Conservation (phyloP, 805 yeast genomes). For the Candida oleophila region DNA sequence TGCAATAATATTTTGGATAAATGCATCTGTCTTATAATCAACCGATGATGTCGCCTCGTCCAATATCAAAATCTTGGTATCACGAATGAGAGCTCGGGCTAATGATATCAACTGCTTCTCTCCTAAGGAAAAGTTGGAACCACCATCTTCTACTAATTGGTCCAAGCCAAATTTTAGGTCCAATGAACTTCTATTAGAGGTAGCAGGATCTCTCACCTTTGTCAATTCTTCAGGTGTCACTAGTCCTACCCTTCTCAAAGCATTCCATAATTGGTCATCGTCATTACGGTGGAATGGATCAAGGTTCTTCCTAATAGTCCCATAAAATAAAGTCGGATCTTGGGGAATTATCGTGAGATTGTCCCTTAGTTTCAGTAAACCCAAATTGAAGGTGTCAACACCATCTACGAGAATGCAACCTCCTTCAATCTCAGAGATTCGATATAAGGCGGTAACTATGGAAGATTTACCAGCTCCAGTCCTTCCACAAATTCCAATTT, state of each 20-base stretch:
- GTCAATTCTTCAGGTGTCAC: slow-evolving; percentile 27
- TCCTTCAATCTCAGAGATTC: slow-evolving; percentile 12
- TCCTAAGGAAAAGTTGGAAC: slow-evolving; percentile 17
- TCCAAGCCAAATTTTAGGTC: slow-evolving; percentile 15
- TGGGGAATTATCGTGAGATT: slow-evolving; percentile 19
- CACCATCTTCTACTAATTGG: slow-evolving; percentile 14
- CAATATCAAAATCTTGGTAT: slow-evolving; percentile 13
- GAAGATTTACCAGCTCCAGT: slow-evolving; percentile 23
- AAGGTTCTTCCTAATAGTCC: slow-evolving; percentile 15
- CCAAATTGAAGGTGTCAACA: slow-evolving; percentile 12
- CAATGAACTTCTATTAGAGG: not conserved
- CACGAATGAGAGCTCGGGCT: slow-evolving; percentile 17
- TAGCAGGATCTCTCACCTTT: too few relatives aligned
- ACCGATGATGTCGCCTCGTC: slow-evolving; percentile 21
- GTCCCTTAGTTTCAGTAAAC: slow-evolving; percentile 12
- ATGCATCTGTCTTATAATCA: slow-evolving; percentile 17
- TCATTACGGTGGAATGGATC: slow-evolving; percentile 15
- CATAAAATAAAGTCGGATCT: slow-evolving; percentile 18
- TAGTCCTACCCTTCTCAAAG: slow-evolving; percentile 13
- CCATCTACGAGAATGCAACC: slow-evolving; percentile 18
- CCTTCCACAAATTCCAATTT: slow-evolving; percentile 20
- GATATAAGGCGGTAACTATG: slow-evolving; percentile 15
- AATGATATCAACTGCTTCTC: slow-evolving; percentile 17
- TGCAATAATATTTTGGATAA: slow-evolving; percentile 14
- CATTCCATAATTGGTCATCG: slow-evolving; percentile 16